Evolutionary conservation across 2,329 filamentous ascomycete species (phyloP), one percentile per base, ranked within the genome.

Genomic region (Penicillium sp.): DNA sequence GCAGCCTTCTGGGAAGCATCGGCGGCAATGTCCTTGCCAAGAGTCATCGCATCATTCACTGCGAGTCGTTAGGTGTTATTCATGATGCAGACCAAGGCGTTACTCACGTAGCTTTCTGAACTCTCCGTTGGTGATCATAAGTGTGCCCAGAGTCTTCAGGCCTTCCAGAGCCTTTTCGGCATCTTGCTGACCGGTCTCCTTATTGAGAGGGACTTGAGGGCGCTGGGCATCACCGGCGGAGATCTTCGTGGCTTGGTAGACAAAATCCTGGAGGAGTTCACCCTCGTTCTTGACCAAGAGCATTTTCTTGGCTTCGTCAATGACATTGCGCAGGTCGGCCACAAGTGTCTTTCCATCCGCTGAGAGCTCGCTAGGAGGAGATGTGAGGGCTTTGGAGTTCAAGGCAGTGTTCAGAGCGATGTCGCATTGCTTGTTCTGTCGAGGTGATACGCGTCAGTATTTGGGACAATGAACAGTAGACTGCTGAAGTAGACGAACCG

Each of bases 71-170:
- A 64, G 67, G 50, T 63, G 44, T 30, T 22, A 11, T 13, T 9
- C 16, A 9, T 29, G 41, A 6, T 18, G 6, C 19, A 51, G 55
- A 55, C n/a, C 45, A 54, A 27, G 47, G 50, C 16, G 30, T 40
- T 33, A 82, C 86, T 70, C 81, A 86, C 87, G 73, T 29, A 95
- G 82, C 76, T 95, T 95, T 60, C 90, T 82, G 78, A 95, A 96
- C 69, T 97, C 91, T 58, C 93, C 93, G 63, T 99, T 99, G 62
- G 91, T 95, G 64, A 97, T 87, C 62, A 97, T 76, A 49, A 99
- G 78, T 14, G 87, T 91, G 43, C 92, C 93, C 0, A 99, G 77
- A 3, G 89, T 95, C 60, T 89, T 85, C 37, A 99, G 73, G 22
- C 92, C 93, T 56, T 95, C 83, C 8, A 95, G 76, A 1, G 87